Base-by-base conservation (phyloP, 306 rosid genomes). In the Malus fusca region DNA sequence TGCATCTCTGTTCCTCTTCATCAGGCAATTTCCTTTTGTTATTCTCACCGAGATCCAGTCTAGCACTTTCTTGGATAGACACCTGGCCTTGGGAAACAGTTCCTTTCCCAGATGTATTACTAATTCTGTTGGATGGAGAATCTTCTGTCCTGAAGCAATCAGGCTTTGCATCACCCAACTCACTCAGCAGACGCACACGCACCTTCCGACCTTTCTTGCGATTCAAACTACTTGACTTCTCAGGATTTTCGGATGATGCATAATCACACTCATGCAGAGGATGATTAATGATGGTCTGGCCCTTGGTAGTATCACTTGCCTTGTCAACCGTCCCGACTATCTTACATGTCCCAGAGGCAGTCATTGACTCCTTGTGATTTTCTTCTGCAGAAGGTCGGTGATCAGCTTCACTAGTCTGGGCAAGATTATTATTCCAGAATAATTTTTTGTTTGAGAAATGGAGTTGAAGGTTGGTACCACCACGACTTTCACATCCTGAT, bases 191-290 rank as follows among this genome's bases (percentile, higher is more conserved):
- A 66, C 99, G 99, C 78, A 88, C 3, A 48, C 55, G 55, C 15
- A 21, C 86, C 90, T 89, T 96, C 75, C 87, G 90, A 62, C 84
- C 83, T 80, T 83, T 92, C 86, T 88, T 83, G 66, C 93, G 96
- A 69, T 84, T 89, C 55, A 83, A 77, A 58, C 84, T 81, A 79
- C 72, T 73, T 52, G 92, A 82, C 77, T 83, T 87, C 62, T 88
- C 88, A 52, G 55, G 69, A 80, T 81, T 81, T 66, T 81, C 88
- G 58, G 87, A 84, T 55, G 82, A 85, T 71, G 74, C 69, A 80
- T 71, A 25, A 77, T 84, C 79, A 60, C 78, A 69, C 81, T 81
- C 83, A 79, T 81, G 82, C 40, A 58, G 72, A 73, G 84, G 85
- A 71, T 65, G 43, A 31, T 71, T 44, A 71, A 75, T 77, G 68